phyloP scores from a whole-genome alignment of 1,284 basidiomycete genomes.

The Xerocomus minutiporus region DNA sequence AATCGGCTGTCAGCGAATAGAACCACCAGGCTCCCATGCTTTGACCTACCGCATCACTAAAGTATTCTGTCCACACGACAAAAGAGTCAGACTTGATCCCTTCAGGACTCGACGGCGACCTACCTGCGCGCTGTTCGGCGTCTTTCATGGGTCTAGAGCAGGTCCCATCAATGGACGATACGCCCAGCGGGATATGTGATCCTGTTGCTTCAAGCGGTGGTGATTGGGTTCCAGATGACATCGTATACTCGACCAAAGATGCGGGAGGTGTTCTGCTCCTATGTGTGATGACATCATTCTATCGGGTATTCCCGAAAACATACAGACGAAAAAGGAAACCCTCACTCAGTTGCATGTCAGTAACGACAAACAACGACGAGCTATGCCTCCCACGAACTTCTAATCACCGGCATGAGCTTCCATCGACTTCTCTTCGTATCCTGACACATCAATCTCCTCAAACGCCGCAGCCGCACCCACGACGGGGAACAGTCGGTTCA shows the following conservation, averaged over 20 bases:
- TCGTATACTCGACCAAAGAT: constrained; percentile 8
- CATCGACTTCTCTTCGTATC: constrained; percentile 10
- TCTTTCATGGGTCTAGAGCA: constrained; percentile 32
- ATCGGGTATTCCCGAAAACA: constrained; percentile 24
- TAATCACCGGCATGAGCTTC: not conserved
- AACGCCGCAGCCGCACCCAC: constrained; percentile 49
- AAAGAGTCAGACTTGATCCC: not conserved
- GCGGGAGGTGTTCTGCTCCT: not conserved
- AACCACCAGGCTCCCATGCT: not conserved
- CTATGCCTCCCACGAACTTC: not conserved
- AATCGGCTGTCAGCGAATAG: not conserved
- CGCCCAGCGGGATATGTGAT: constrained; percentile 44
- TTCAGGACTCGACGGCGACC: not conserved
- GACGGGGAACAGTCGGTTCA: constrained; percentile 59
- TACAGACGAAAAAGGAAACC: constrained; percentile 15
- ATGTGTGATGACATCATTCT: constrained; percentile 28
- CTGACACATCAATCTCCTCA: constrained; percentile 60
- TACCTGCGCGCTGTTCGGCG: constrained; percentile 30
- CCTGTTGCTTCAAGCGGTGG: constrained; percentile 49
- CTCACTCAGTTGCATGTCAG: not conserved
- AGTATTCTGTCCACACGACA: constrained; percentile 21
- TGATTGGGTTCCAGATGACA: constrained; percentile 41
- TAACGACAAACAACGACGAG: not conserved
- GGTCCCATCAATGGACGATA: constrained; percentile 42
- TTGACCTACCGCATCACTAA: constrained; percentile 27